phyloP scores from a whole-genome alignment of 805 yeast genomes.

The Kazachstania viticola region DNA sequence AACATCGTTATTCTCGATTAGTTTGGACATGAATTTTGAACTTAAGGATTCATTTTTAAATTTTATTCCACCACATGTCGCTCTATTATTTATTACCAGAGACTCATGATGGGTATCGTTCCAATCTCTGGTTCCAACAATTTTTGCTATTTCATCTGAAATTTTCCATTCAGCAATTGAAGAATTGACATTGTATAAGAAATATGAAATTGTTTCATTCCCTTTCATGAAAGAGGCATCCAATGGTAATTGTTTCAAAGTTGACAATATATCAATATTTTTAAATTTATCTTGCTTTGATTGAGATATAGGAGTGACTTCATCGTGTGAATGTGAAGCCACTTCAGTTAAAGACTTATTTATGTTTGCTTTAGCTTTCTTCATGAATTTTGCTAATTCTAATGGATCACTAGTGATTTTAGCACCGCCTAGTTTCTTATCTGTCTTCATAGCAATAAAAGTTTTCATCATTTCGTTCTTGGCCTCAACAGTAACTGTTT shows the following conservation, averaged over 20 bases:
- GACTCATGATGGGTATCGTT: slow-evolving; percentile 12
- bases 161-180: slow-evolving; percentile 55
- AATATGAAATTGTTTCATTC: slow-evolving; percentile 40
- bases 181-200: slow-evolving; percentile 63
- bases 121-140: slow-evolving; percentile 12
- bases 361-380: slow-evolving; percentile 25
- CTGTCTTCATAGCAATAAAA: slow-evolving; percentile 39
- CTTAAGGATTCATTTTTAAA: slow-evolving; percentile 10
- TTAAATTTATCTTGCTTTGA: background rate
- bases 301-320: background rate
- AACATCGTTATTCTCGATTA: slow-evolving; percentile 2
- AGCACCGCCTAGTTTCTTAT: slow-evolving; percentile 31
- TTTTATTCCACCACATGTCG: slow-evolving; percentile 19
- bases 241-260: slow-evolving; percentile 55
- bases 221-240: slow-evolving; percentile 42
- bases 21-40: slow-evolving; percentile 5
- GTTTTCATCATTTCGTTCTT: slow-evolving; percentile 42
- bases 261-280: slow-evolving; percentile 36
- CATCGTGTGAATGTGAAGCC: background rate
- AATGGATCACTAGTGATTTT: slow-evolving; percentile 22
- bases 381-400: slow-evolving; percentile 42
- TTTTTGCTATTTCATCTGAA: slow-evolving; percentile 36
- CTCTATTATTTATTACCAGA: slow-evolving; percentile 16
- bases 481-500: slow-evolving; percentile 31
- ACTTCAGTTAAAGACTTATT: background rate